Conservation (phyloP, 2,329 filamentous ascomycete genomes). For the Catunica adiposa region DNA sequence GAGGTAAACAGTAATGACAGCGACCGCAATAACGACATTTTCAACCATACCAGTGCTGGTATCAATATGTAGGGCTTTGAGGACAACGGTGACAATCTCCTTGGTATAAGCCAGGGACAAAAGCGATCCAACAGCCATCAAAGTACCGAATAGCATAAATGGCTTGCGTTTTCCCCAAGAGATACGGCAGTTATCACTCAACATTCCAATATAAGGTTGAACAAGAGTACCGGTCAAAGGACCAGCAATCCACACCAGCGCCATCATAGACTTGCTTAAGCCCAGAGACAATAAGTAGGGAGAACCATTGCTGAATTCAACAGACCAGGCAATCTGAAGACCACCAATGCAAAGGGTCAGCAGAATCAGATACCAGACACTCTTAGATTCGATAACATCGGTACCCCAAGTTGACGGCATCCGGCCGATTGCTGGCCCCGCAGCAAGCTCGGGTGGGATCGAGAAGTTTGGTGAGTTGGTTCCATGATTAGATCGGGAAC, state of each 20-base stretch:
- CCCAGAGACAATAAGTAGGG: conserved; percentile 67
- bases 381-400: conserved; percentile 47
- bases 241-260: conserved; percentile 67
- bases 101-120: conserved; percentile 58
- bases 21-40: conserved; percentile 53
- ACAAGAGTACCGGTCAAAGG: conserved; percentile 64
- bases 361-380: conserved; percentile 68
- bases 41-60: conserved; percentile 47
- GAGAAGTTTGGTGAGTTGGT: conserved; percentile 23
- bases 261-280: conserved; percentile 67
- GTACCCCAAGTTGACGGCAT: not conserved
- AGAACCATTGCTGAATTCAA: conserved; percentile 85
- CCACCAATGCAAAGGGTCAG: conserved; percentile 77
- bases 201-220: conserved; percentile 68
- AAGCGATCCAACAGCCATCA: conserved; percentile 50
- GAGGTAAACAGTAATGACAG: conserved; percentile 74
- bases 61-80: conserved; percentile 55
- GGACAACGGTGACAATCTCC: conserved; percentile 51
- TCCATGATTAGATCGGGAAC: conserved; percentile 6
- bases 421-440: not conserved
- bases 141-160: conserved; percentile 57
- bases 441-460: conserved; percentile 14
- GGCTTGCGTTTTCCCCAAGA: conserved; percentile 66
- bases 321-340: conserved; percentile 88
- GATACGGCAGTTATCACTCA: conserved; percentile 61